Evolutionary conservation across 768 basidiomycete species (phyloP).

Genomic region (Amanita pallidorosea): DNA sequence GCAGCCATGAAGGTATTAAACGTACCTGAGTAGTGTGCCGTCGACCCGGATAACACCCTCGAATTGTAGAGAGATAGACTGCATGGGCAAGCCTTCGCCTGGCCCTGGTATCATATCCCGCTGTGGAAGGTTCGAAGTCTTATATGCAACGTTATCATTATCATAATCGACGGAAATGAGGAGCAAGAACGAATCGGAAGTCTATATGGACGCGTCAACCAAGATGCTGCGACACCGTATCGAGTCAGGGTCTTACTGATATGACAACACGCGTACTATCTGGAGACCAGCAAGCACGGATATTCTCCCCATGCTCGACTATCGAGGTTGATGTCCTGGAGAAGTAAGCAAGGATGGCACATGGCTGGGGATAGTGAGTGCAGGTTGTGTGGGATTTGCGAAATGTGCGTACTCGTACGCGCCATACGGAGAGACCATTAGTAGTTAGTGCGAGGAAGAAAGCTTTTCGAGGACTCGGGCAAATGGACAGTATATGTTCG

Average conservation of each 20-base stretch:
- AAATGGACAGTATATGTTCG: conserved; percentile 47
- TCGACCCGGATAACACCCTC: conserved; percentile 79
- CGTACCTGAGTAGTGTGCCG: conserved; percentile 61
- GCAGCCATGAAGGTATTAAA: neutral
- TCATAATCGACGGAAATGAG: conserved; percentile 56
- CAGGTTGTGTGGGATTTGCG: neutral
- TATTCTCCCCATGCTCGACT: conserved; percentile 75
- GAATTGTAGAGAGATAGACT: conserved; percentile 57
- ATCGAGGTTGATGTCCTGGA: conserved; percentile 71
- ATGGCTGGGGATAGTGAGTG: conserved; percentile 37
- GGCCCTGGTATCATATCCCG: conserved; percentile 68
- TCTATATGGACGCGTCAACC: conserved; percentile 35
- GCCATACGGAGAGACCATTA: conserved; percentile 68
- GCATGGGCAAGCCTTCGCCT: conserved; percentile 67
- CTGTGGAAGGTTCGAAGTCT: conserved; percentile 42
- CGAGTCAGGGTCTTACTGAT: conserved; percentile 37
- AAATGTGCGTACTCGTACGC: conserved; percentile 54
- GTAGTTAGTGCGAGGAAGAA: conserved; percentile 70
- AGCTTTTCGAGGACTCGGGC: conserved; percentile 63
- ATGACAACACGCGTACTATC: conserved; percentile 75
- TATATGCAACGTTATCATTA: conserved; percentile 38
- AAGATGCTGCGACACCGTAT: neutral
- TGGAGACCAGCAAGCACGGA: conserved; percentile 68
- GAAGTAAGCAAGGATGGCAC: conserved; percentile 60
- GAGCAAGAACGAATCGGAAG: conserved; percentile 70